Conservation (phyloP, 2,329 filamentous ascomycete species). For the Zarea fungicola region DNA sequence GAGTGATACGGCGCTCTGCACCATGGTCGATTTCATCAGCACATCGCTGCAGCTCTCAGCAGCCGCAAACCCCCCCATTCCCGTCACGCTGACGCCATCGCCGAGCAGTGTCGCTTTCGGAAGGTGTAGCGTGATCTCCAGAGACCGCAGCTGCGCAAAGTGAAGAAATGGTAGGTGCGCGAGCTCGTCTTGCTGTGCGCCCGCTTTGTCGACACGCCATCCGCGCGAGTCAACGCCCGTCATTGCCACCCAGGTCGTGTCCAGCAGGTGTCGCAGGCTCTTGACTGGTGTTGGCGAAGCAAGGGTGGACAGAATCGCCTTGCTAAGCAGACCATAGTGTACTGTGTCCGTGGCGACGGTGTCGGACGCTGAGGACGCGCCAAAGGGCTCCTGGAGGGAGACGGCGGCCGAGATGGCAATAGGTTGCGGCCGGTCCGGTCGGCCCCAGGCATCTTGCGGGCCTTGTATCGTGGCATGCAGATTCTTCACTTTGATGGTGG, state of each 20-base stretch:
- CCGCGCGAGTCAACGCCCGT: constrained; percentile 21
- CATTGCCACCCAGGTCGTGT: constrained; percentile 28
- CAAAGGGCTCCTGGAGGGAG: constrained; percentile 51
- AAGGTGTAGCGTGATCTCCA: constrained; percentile 51
- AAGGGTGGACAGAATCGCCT: constrained; percentile 51
- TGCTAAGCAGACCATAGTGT: constrained; percentile 68
- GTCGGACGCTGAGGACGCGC: constrained; percentile 53
- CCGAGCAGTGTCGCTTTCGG: constrained; percentile 67
- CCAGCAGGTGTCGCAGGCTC: constrained; percentile 24
- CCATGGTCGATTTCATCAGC: constrained; percentile 22
- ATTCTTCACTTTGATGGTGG: constrained; percentile 56
- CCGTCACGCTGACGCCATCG: constrained; percentile 50
- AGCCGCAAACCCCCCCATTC: constrained; percentile 35
- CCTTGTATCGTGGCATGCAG: constrained; percentile 52
- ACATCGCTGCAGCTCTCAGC: constrained; percentile 20
- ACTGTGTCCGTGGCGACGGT: constrained; percentile 63
- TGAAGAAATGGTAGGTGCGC: constrained; percentile 25
- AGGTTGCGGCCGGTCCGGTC: constrained; percentile 54
- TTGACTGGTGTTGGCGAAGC: constrained; percentile 21
- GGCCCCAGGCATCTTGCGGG: constrained; percentile 65
- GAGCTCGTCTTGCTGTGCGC: not conserved
- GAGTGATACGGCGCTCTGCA: constrained; percentile 27
- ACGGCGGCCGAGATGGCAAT: constrained; percentile 56
- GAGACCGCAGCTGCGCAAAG: constrained; percentile 32
- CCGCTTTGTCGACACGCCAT: constrained; percentile 14